Base-by-base conservation (phyloP, 768 basidiomycete genomes). In the Amanita rubescens region DNA sequence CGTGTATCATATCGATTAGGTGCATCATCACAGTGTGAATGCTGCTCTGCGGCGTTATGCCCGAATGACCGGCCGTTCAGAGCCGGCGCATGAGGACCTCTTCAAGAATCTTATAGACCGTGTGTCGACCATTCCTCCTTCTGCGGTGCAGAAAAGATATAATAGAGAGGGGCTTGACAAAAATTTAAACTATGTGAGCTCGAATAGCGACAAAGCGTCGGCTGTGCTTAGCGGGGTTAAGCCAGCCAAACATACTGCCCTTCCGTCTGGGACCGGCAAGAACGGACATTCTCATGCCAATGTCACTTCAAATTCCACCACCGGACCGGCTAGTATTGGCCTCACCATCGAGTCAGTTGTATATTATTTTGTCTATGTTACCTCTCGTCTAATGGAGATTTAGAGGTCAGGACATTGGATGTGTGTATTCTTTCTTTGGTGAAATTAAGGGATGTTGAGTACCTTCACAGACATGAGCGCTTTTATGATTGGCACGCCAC, bases 11-110 rank as follows among this genome's bases (percentile, higher is more conserved):
- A 47, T 25, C 38, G 2, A 49, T 20, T 57, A 85, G 83, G 60
- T 77, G 48, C 67, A 82, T 48, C 83, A 84, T 62, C 82, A 80
- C 63, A 76, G 81, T 61, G 75, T 79, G 39, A 84, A 81, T 59
- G 78, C 74, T 41, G 74, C 72, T 35, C 65, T 75, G 42, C 71
- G 67, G 50, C 82, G 85, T 35, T 71, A 80, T 32, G 78, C 81
- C 12, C 71, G 69, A 37, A 82, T 85, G 78, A 78, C 75, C 3
- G 77, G 81, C n/a, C 69, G 73, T 25, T 58, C 61, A 22, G 67
- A 63, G 17, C 75, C 75, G 6, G 65, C 70, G 22, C 51, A 60
- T 33, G 49, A 60, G 14, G 69, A 71, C n/a, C 71, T 81, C 24
- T 49, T 60, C 9, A 50, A 59, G 7, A 72, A 70, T 38, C 55